Base-by-base conservation (phyloP, 2,329 filamentous ascomycete species). In the Lasiodiplodia hormozganensis region DNA sequence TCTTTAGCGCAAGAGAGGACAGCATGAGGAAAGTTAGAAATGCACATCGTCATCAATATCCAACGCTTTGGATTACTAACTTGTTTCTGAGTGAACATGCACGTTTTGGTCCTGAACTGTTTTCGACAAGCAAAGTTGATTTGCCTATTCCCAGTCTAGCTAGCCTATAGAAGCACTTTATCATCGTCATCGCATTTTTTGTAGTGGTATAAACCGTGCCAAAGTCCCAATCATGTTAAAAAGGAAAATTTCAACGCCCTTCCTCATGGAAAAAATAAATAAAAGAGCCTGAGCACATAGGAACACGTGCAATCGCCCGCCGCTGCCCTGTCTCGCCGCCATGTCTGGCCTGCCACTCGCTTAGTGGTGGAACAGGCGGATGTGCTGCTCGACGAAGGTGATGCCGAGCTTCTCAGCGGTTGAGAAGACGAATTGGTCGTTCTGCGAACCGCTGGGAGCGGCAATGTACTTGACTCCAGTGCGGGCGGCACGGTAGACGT, bases 401-500 rank as follows among this genome's bases (percentile, higher is more conserved):
- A 98, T 97, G 67, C 91, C 92, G 72, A 97, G 85, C 84, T 95
- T 93, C 85, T 97, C 93, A 5, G 94, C 93, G 12, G 94, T 96
- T 79, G 93, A 90, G 74, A 97, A 92, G 56, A 96, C 93, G 62
- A 90, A 87, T 69, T 85, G 81, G 79, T 96, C 93, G 78, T 96
- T 96, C 81, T 96, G 92, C 81, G 91, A 97, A 69, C 96, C 96
- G 62, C 89, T 92, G 11, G 96, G 96, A 49, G 95, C 95, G 67
- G 96, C 95, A 76, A 98, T 93, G 84, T 97, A 99, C 85, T 97
- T 98, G 77, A 89, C 94, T 62, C 96, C 96, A 25, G 93, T 97
- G 75, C 93, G 88, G 71, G 89, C 89, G 64, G 94, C 92, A 73
- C 96, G 90, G 88, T 96, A 97, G 72, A 99, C 92, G 76, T 99